Base-by-base conservation (phyloP, 2,329 filamentous ascomycete species). In the Trichophyton mentagrophytes region DNA sequence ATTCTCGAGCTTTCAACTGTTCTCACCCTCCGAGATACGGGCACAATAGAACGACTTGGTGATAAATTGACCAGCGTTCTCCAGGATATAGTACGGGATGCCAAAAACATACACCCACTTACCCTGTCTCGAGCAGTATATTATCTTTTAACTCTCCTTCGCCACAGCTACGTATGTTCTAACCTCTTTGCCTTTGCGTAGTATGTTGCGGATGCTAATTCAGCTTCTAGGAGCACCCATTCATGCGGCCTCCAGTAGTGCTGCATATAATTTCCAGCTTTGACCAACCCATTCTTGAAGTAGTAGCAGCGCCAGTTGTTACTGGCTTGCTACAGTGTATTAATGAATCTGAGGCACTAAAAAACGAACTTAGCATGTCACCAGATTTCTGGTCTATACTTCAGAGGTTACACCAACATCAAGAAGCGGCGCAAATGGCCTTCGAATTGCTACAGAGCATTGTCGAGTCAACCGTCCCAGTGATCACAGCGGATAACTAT, bases 341-440 rank as follows among this genome's bases (percentile, higher is more conserved):
- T 65, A 85, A 87, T 58, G 84, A 87, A 62, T 84, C 89, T 0
- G 85, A 85, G 27, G 84, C 88, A 11, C 77, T 99, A 30, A 85
- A 89, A 61, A 96, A 89, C 66, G 92, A 97, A 74, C 88, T 97
- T 66, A 95, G 95, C 74, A 92, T 89, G 13, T 97, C 92, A 17
- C 93, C 93, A 0, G 93, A 99, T 70, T 97, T 99, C 73, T 99
- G 93, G 93, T 87, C 87, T 3, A 88, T 96, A 13, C 78, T 99
- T 59, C 86, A 90, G 63, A 82, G 85, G 36, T 77, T 99, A 17
- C 85, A 89, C 55, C 78, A 80, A 25, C 82, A 86, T 63, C 76
- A 83, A 2, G 85, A 89, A 59, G 86, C 87, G 27, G 88, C 90
- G 1, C 80, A 85, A 0, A 80, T 86, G 15, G 90, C 95, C 0